Conservation (phyloP, 2,329 filamentous ascomycete genomes). For the Arthrobotrys sphaeroides region DNA sequence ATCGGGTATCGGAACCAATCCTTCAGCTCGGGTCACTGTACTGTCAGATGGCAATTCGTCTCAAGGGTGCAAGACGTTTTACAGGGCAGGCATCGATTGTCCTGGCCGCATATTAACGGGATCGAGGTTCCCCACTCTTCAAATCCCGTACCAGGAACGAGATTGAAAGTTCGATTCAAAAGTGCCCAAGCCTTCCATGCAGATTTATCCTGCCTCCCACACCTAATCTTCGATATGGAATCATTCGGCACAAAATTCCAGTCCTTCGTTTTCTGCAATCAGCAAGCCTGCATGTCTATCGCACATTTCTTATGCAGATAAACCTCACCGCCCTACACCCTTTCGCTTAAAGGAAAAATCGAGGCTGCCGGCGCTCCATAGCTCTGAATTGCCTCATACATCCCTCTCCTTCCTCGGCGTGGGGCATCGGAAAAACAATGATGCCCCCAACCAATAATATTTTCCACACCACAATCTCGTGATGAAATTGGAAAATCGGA, state of each 20-base stretch:
- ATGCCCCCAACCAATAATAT: conserved; percentile 30
- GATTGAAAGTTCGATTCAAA: conserved; percentile 3
- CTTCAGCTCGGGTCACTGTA: conserved; percentile 1
- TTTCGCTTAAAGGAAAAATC: conserved; percentile 4
- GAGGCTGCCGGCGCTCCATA: conserved; percentile 35
- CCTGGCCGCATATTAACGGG: background rate
- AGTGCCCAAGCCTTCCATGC: conserved; percentile 5
- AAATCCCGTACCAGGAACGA: conserved; percentile 8
- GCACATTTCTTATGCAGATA: conserved; percentile 29
- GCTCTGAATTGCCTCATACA: conserved; percentile 49
- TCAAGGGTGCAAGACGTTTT: background rate
- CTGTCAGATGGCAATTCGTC: conserved; percentile 13
- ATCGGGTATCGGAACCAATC: conserved; percentile 17
- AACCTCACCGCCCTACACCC: conserved; percentile 13
- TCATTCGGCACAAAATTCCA: conserved; percentile 15
- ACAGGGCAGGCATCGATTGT: conserved; percentile 2
- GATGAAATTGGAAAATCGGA: conserved; percentile 37
- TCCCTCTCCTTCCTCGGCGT: background rate
- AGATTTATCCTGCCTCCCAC: background rate
- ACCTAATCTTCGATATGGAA: background rate
- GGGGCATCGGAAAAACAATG: conserved; percentile 34
- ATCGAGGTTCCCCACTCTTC: conserved; percentile 3
- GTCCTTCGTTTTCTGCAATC: conserved; percentile 12
- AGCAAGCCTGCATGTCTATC: conserved; percentile 27
- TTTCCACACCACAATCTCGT: conserved; percentile 51